A percentile compares a stretch with the other conserved stretches of the same genome.
Conservation (phyloP, 306 rosid genomes). For the Spatholobus suberectus region DNA sequence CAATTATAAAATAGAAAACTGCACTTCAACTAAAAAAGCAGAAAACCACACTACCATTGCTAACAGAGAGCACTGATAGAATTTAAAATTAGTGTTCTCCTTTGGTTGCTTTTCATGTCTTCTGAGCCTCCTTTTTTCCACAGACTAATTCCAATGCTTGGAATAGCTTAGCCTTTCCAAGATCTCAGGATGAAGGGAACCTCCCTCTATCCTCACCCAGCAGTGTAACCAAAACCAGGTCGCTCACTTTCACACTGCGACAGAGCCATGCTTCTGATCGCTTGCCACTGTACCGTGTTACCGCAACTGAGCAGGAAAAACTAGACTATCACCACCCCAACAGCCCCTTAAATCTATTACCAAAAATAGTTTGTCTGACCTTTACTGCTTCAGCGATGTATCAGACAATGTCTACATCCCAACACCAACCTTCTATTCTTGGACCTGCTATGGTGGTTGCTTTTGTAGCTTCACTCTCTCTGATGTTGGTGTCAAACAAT, state of each 20-base stretch:
- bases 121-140: not conserved
- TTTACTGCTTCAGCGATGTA: constrained; percentile 6
- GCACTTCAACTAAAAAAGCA: not conserved
- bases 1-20: constrained; percentile 18
- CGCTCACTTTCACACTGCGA: not conserved
- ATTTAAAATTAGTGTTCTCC: not conserved
- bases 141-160: not conserved
- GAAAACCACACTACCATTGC: not conserved
- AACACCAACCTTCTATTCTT: not conserved
- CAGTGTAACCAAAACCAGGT: constrained; percentile 5
- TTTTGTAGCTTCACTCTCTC: constrained; percentile 35
- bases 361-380: constrained; percentile 2
- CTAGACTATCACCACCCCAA: not conserved
- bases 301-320: not conserved
- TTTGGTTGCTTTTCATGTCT: constrained; percentile 9
- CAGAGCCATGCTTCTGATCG: not conserved
- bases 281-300: constrained; percentile 9
- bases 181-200: not conserved
- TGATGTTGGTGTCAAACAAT: not conserved
- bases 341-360: not conserved
- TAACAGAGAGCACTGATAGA: not conserved
- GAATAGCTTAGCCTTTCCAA: not conserved
- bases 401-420: not conserved
- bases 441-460: constrained; percentile 31
- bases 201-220: not conserved